A percentile compares a stretch with the other conserved stretches of the same genome.
phyloP scores from a whole-genome alignment of 164 flowering plant species.

The Aristolochia fimbriata region DNA sequence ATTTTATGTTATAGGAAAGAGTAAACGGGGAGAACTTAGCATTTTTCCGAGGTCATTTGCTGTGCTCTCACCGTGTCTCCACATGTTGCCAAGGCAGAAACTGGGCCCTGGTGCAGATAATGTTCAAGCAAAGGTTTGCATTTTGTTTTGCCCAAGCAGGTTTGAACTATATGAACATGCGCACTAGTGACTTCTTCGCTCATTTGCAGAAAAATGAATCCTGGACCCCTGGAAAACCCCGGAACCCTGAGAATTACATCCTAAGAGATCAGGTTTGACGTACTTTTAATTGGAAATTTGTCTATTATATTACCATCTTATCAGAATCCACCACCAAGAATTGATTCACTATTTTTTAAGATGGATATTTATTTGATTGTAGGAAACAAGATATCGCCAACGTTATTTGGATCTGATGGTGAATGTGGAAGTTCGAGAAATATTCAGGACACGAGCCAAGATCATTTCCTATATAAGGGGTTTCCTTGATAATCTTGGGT shows the following conservation, averaged over 20 bases:
- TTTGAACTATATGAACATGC: conserved; percentile 1
- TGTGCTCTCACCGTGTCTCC: conserved; percentile 80
- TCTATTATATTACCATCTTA: not conserved
- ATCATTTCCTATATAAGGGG: conserved; percentile 46
- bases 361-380: conserved; percentile 4
- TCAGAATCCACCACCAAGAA: no score
- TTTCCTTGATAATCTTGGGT: conserved; percentile 66
- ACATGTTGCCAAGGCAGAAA: conserved; percentile 91
- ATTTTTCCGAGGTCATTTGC: conserved; percentile 64
- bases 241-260: conserved; percentile 76
- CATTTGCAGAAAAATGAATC: conserved; percentile 38
- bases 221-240: conserved; percentile 72
- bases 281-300: not conserved
- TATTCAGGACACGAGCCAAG: conserved; percentile 73
- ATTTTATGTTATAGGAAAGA: conserved; percentile 46
- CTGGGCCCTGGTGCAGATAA: conserved; percentile 34
- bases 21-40: conserved; percentile 86
- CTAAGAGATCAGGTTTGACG: conserved; percentile 83
- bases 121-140: conserved; percentile 1
- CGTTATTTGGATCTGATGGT: conserved; percentile 87
- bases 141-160: not conserved
- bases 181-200: conserved; percentile 20
- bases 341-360: no score
- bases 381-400: conserved; percentile 97
- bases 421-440: conserved; percentile 72